phyloP scores from a whole-genome alignment of 2,329 filamentous ascomycete species.

The Blumeria hordei region DNA sequence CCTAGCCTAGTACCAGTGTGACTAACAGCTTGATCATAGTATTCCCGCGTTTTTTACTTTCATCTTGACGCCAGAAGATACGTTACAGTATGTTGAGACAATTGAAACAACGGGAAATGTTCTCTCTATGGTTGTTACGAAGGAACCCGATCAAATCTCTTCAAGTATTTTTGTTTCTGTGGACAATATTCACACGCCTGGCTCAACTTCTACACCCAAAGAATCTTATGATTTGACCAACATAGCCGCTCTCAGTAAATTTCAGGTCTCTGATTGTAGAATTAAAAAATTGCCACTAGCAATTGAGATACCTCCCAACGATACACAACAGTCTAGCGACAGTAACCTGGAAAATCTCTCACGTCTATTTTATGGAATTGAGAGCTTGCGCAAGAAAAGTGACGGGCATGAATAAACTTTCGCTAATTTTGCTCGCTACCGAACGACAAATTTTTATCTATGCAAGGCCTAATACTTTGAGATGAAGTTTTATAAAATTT shows the following conservation, averaged over 20 bases:
- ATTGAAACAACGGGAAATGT: slow-evolving; percentile 36
- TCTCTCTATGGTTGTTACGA: not conserved
- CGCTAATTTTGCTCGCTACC: no score
- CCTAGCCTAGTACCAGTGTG: no score
- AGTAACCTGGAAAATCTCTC: slow-evolving; percentile 12
- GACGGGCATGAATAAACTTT: slow-evolving; percentile 2
- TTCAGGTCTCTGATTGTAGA: slow-evolving; percentile 1
- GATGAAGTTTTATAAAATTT: no score
- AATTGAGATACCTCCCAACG: not conserved
- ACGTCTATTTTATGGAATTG: slow-evolving; percentile 17
- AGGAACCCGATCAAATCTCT: not conserved
- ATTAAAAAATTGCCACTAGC: not conserved
- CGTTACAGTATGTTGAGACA: slow-evolving; percentile 24
- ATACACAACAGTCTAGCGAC: not conserved
- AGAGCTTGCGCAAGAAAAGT: slow-evolving; percentile 14
- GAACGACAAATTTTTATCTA: no score
- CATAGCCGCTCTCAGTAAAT: slow-evolving; percentile 1
- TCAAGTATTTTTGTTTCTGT: slow-evolving; percentile 21
- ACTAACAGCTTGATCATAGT: slow-evolving; percentile 13
- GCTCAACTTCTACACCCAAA: slow-evolving; percentile 21
- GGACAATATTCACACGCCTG: slow-evolving; percentile 25
- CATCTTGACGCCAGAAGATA: slow-evolving; percentile 24
- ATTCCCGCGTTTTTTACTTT: slow-evolving; percentile 42
- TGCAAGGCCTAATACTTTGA: no score
- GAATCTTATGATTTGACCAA: slow-evolving; percentile 1